Conservation (phyloP, 1,284 basidiomycete genomes). For the Rhodotorula sp. region DNA sequence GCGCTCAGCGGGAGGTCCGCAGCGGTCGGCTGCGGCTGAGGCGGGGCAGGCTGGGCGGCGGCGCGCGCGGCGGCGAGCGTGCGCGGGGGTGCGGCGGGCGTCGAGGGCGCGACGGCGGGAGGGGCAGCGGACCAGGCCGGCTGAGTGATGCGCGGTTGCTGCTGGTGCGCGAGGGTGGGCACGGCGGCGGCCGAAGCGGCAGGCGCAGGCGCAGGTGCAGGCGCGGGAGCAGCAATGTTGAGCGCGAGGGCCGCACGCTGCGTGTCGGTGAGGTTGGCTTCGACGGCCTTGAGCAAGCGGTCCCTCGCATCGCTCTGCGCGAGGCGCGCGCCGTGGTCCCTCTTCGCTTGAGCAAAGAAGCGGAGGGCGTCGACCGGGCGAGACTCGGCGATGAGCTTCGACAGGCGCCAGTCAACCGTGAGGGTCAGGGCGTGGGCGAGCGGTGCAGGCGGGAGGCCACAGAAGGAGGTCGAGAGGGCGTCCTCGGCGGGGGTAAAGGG, state of each 20-base stretch:
- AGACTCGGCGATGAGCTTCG: constrained; percentile 34
- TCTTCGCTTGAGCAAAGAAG: constrained; percentile 17
- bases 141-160: constrained; percentile 21
- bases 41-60: constrained; percentile 11
- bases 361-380: constrained; percentile 38
- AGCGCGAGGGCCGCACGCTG: constrained; percentile 26
- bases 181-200: not conserved
- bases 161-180: too few relatives aligned
- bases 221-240: constrained; percentile 14
- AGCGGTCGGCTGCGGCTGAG: constrained; percentile 10
- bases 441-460: constrained; percentile 2
- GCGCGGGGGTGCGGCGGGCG: constrained; percentile 5
- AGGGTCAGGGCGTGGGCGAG: constrained; percentile 19
- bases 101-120: not conserved
- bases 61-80: constrained; percentile 24
- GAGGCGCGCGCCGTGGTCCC: not conserved
- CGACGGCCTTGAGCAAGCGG: constrained; percentile 32
- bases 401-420: constrained; percentile 37
- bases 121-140: constrained; percentile 38
- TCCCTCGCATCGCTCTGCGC: constrained; percentile 23
- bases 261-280: constrained; percentile 31
- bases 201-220: not conserved
- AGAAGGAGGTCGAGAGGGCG: constrained; percentile 29
- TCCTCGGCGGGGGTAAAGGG: constrained; percentile 32
- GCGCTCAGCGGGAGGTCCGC: constrained; percentile 37